Conservation (phyloP, 192 early-diverging fungal species). For the Backusella tarrabulga region DNA sequence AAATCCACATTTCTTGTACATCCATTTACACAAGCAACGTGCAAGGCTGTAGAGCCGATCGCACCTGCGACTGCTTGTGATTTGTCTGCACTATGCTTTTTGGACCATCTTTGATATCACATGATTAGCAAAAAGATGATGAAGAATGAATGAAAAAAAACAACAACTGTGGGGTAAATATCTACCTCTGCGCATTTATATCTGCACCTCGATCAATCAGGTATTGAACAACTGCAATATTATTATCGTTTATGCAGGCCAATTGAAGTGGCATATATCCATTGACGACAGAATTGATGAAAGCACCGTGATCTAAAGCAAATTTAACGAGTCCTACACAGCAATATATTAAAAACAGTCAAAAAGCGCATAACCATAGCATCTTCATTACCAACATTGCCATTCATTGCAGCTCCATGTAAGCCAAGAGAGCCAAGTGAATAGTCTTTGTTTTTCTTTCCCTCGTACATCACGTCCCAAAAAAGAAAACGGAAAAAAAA, state of each 20-base stretch:
- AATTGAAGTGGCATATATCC: conserved; percentile 70
- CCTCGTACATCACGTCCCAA: not conserved
- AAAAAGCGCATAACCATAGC: not conserved
- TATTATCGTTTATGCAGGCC: conserved; percentile 62
- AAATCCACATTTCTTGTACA: conserved; percentile 56
- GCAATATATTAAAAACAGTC: not conserved
- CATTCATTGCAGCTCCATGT: conserved; percentile 50
- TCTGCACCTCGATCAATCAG: conserved; percentile 70
- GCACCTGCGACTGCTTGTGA: conserved; percentile 45
- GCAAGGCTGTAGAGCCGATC: conserved; percentile 73
- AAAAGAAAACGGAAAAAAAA: not conserved
- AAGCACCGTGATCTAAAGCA: conserved; percentile 63
- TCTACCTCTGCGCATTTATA: conserved; percentile 55
- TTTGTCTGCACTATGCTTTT: conserved; percentile 37
- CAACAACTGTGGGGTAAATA: not conserved
- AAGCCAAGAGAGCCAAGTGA: conserved; percentile 35
- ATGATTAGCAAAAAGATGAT: not conserved
- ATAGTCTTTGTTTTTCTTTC: conserved; percentile 19
- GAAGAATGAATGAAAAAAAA: not conserved
- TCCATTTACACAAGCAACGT: conserved; percentile 80
- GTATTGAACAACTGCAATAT: conserved; percentile 60
- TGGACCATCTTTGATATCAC: conserved; percentile 27
- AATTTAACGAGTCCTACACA: conserved; percentile 56
- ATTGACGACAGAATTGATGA: conserved; percentile 62
- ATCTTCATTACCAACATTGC: conserved; percentile 44